Percentiles rank a stretch among this genome's conserved stretches.
Evolutionary conservation across 345 rosid genomes (phyloP).

Genomic region (Eucalyptus guilfoylei): DNA sequence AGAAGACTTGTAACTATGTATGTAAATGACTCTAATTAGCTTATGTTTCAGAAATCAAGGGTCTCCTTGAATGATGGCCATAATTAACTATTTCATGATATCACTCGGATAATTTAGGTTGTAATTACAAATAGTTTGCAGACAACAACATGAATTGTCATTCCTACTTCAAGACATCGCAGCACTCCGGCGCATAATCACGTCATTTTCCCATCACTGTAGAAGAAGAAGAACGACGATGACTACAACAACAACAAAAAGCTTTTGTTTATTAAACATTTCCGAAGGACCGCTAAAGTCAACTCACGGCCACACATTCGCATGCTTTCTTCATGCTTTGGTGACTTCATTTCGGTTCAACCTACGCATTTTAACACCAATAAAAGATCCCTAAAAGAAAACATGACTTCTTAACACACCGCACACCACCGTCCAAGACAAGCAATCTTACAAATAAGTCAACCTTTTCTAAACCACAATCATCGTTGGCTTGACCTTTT

Average conservation of each 20-base stretch:
- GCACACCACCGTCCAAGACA: neutral
- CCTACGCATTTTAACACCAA: neutral
- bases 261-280: neutral
- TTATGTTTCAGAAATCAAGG: neutral
- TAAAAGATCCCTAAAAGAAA: neutral
- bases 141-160: neutral
- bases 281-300: neutral
- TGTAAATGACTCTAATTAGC: neutral
- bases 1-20: neutral
- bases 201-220: neutral
- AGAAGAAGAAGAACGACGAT: too few species aligned
- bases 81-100: neutral
- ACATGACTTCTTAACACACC: neutral
- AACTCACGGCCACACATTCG: neutral
- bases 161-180: accelerated
- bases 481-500: neutral
- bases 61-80: neutral
- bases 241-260: neutral
- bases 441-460: neutral
- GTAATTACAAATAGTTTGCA: neutral
- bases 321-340: neutral
- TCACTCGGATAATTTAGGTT: neutral
- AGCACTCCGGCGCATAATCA: accelerated
- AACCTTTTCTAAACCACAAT: neutral
- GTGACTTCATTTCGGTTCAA: neutral